phyloP scores from a whole-genome alignment of 169 alveolate genomes.

The Plasmodium fragile region DNA sequence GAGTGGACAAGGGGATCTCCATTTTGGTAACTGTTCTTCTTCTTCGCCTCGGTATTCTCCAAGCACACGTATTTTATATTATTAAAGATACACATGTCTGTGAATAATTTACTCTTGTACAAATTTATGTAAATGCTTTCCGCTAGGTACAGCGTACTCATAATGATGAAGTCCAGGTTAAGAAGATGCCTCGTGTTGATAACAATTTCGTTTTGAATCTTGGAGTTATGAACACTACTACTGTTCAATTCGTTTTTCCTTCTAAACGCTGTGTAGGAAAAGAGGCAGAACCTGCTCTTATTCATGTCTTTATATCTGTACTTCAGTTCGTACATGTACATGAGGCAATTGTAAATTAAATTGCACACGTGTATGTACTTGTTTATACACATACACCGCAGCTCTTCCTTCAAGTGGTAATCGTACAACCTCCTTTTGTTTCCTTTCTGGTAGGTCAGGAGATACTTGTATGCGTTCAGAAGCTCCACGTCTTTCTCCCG shows the following conservation, averaged over 20 bases:
- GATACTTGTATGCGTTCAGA: slow-evolving; percentile 44
- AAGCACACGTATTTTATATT: slow-evolving; percentile 54
- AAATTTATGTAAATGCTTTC: slow-evolving; percentile 55
- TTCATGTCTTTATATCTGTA: slow-evolving; percentile 19
- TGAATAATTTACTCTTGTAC: slow-evolving; percentile 52
- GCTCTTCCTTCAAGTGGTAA: slow-evolving; percentile 43
- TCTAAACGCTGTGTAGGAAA: slow-evolving; percentile 11
- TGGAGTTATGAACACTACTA: neutral
- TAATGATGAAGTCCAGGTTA: slow-evolving; percentile 36
- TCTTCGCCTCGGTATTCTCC: slow-evolving; percentile 24
- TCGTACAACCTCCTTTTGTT: slow-evolving; percentile 50
- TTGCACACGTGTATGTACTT: slow-evolving; percentile 58
- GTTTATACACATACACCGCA: slow-evolving; percentile 61
- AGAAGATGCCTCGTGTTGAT: slow-evolving; percentile 23
- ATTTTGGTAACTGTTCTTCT: slow-evolving; percentile 2
- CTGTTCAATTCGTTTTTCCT: neutral
- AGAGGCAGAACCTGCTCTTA: neutral
- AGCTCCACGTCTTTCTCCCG: slow-evolving; percentile 11
- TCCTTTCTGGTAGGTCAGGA: slow-evolving; percentile 35
- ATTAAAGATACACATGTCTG: slow-evolving; percentile 74
- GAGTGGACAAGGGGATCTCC: neutral
- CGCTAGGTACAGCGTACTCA: slow-evolving; percentile 11
- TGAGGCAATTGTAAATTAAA: slow-evolving; percentile 25
- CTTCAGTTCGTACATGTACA: slow-evolving; percentile 45
- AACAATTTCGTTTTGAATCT: slow-evolving; percentile 16